Percentiles rank a stretch among this genome's conserved stretches.
phyloP scores from a whole-genome alignment of 2,329 filamentous ascomycete genomes.

The Emydomyces testavorans region DNA sequence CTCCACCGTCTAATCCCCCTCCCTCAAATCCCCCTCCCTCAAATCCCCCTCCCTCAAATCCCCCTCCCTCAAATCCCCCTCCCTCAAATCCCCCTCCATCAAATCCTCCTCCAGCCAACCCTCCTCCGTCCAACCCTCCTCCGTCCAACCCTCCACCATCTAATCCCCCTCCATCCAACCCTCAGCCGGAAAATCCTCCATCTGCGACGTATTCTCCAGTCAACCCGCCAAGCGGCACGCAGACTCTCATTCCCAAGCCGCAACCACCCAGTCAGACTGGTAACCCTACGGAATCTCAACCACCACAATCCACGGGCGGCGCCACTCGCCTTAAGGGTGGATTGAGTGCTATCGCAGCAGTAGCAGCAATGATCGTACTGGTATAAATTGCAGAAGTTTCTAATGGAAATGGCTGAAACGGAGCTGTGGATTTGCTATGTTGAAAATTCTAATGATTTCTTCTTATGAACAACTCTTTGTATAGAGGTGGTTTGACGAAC shows the following conservation, averaged over 20 bases:
- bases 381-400: conserved; percentile 11
- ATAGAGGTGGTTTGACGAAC: not conserved
- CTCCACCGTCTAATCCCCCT: not conserved
- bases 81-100: not conserved
- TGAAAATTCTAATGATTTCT: too few relatives aligned
- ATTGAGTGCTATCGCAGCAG: conserved; percentile 10
- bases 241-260: conserved; percentile 13
- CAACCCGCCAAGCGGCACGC: conserved; percentile 13
- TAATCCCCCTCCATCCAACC: conserved; percentile 4
- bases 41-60: not conserved
- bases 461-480: not conserved
- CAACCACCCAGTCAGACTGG: conserved; percentile 8
- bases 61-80: not conserved
- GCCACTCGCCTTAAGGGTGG: conserved; percentile 11
- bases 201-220: not conserved
- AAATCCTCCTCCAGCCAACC: not conserved
- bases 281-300: conserved; percentile 7
- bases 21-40: not conserved
- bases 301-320: conserved; percentile 13
- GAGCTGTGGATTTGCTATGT: too few relatives aligned
- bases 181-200: conserved; percentile 1
- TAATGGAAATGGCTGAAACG: not conserved
- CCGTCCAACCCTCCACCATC: conserved; percentile 3
- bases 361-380: conserved; percentile 13
- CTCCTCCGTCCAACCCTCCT: not conserved